Base-by-base conservation (phyloP, 345 rosid species). In the Mercurialis annua region DNA sequence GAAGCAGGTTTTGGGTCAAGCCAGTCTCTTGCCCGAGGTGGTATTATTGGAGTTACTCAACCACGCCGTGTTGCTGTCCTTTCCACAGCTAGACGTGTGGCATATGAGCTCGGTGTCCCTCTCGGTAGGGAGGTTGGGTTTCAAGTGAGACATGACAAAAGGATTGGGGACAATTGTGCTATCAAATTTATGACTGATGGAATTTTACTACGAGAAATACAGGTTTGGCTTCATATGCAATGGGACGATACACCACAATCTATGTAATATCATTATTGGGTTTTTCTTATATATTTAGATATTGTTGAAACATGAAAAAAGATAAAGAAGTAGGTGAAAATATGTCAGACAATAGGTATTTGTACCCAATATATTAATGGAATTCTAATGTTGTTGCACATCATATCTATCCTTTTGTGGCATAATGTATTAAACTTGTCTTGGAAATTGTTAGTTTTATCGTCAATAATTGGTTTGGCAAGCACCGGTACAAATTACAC, bases 131-230 rank as follows among this genome's bases (percentile, higher is more conserved):
- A 87, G 75, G 96, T 93, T 21, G 98, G 98, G 24, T 93, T 93
- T 76, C 98, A 90, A 74, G 96, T 93, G 65, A 87, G 97, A 81
- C 88, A 93, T 75, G 96, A 90, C 83, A 93, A 86, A 80, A 84
- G 75, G 76, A 83, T 93, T 65, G 98, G 97, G 27, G 85, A 86
- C 6, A 68, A 50, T 68, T 80, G 88, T 66, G 77, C 86, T 53
- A 89, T 93, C 83, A 93, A 93, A 81, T 89, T 90, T 77, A 90
- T 93, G 98, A 93, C 98, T 6, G 97, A 93, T 73, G 98, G 97
- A 61, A 93, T 93, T 76, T 80, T 93, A 80, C 86, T 93, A 38
- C 84, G 95, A 71, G 98, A 90, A 83, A 83, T 90, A 73, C 92
- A 90, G 96, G 98, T 90, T 75, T 50, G 56, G 30, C 61, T 63